phyloP scores from a whole-genome alignment of 2,329 filamentous ascomycete genomes.

The Pseudogymnoascus verrucosus region DNA sequence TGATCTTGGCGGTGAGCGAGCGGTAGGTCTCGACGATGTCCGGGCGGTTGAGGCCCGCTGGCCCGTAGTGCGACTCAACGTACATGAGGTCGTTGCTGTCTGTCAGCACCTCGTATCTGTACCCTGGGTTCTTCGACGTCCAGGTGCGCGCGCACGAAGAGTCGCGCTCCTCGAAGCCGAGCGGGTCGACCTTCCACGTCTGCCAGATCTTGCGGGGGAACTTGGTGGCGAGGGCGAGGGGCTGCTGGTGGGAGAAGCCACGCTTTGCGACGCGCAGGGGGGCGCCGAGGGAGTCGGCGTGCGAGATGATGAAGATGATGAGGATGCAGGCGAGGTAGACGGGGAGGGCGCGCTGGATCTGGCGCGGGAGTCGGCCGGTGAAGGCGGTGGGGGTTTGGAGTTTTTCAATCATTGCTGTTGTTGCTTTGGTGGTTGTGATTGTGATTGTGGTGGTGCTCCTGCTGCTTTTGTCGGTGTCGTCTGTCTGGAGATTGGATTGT shows the following conservation, averaged over 20 bases:
- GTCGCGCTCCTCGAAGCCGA: slow-evolving; percentile 59
- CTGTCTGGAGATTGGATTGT: background rate
- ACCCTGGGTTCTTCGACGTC: slow-evolving; percentile 56
- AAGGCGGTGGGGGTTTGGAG: background rate
- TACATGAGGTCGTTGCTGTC: slow-evolving; percentile 61
- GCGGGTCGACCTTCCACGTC: slow-evolving; percentile 63
- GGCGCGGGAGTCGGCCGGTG: slow-evolving; percentile 12
- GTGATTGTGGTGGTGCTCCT: slow-evolving; percentile 5
- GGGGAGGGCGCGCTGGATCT: slow-evolving; percentile 22
- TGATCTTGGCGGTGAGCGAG: slow-evolving; percentile 53
- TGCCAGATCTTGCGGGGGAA: slow-evolving; percentile 70
- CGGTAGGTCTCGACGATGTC: slow-evolving; percentile 58
- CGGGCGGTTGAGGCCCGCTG: slow-evolving; percentile 54
- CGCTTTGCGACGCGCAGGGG: slow-evolving; percentile 9
- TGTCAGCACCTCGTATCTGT: slow-evolving; percentile 43
- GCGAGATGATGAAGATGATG: slow-evolving; percentile 20
- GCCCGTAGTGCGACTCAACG: slow-evolving; percentile 60
- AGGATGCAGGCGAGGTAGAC: slow-evolving; percentile 21
- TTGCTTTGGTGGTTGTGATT: slow-evolving; percentile 7
- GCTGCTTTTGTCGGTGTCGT: background rate
- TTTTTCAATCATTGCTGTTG: background rate
- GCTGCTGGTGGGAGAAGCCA: background rate
- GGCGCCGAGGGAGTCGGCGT: slow-evolving; percentile 13
- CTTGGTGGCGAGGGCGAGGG: slow-evolving; percentile 16
- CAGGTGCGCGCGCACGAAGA: slow-evolving; percentile 53